Evolutionary conservation across 2,329 filamentous ascomycete genomes (phyloP).

Genomic region (Arthrobotrys musiformis): DNA sequence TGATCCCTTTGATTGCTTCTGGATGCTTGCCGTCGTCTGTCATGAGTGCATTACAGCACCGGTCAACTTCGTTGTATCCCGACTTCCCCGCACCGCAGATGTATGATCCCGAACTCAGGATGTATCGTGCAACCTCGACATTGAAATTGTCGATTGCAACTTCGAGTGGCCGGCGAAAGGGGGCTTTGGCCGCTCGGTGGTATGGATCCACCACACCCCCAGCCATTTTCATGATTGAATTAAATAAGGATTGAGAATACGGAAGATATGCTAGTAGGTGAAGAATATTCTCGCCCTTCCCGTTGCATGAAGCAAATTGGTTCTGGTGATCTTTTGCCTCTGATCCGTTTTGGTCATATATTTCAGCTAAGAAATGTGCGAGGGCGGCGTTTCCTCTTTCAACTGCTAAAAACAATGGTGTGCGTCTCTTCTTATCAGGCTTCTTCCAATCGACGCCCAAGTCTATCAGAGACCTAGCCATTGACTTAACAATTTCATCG

Average conservation of each 20-base stretch:
- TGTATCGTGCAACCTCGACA: not conserved
- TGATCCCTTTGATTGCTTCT: not conserved
- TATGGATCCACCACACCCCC: no score
- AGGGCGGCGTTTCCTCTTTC: not conserved
- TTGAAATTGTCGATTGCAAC: not conserved
- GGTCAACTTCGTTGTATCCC: constrained; percentile 9
- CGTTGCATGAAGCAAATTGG: no score
- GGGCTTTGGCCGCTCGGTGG: no score
- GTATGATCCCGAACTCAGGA: not conserved
- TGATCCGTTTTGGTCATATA: not conserved
- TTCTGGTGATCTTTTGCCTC: no score
- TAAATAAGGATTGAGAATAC: no score
- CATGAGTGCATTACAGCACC: not conserved
- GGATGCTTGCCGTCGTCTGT: no score
- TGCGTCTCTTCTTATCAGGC: not conserved
- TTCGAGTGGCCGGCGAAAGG: not conserved
- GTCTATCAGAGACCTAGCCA: not conserved
- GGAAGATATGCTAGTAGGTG: no score
- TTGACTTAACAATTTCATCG: not conserved
- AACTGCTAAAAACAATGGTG: not conserved
- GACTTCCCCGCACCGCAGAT: not conserved
- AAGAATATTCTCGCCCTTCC: no score
- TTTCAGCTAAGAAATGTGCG: not conserved
- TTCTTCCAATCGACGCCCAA: constrained; percentile 22
- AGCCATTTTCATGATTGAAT: no score